Conservation (phyloP, 257 asterid genomes). For the Salvia hispanica region DNA sequence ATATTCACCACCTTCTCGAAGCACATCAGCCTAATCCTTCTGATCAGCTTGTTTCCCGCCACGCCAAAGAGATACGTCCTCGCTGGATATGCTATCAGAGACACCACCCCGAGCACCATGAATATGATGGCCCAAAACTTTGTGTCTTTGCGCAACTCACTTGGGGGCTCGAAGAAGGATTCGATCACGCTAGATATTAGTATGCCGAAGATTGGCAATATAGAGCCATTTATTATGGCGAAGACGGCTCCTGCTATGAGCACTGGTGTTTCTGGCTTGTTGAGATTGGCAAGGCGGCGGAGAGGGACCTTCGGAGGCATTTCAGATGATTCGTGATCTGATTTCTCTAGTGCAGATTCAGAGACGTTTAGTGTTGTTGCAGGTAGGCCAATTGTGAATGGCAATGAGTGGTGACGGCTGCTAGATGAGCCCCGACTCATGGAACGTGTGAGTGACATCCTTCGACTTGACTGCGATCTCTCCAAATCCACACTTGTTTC, state of each 20-base stretch:
- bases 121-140: conserved; percentile 58
- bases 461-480: conserved; percentile 49
- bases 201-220: conserved; percentile 52
- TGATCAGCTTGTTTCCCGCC: conserved; percentile 55
- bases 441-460: conserved; percentile 53
- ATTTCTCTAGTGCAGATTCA: conserved; percentile 14
- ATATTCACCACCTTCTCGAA: conserved; percentile 53
- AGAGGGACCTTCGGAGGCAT: conserved; percentile 42
- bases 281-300: conserved; percentile 50
- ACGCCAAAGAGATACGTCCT: conserved; percentile 50
- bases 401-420: conserved; percentile 49
- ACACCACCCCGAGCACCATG: conserved; percentile 38
- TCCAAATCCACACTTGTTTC: conserved; percentile 40
- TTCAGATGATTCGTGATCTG: conserved; percentile 28
- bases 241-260: conserved; percentile 43
- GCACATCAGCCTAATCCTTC: conserved; percentile 51
- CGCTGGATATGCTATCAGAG: conserved; percentile 48
- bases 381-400: conserved; percentile 49
- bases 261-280: conserved; percentile 56
- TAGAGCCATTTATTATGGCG: conserved; percentile 51
- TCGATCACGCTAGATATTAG: conserved; percentile 44
- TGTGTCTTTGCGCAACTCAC: conserved; percentile 48
- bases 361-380: conserved; percentile 13
- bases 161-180: conserved; percentile 50
- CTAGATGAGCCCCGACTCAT: conserved; percentile 45